A percentile compares a stretch with the other conserved stretches of the same genome.
Evolutionary conservation across 768 basidiomycete genomes (phyloP).

Genomic region (Rhodotorula paludigena): DNA sequence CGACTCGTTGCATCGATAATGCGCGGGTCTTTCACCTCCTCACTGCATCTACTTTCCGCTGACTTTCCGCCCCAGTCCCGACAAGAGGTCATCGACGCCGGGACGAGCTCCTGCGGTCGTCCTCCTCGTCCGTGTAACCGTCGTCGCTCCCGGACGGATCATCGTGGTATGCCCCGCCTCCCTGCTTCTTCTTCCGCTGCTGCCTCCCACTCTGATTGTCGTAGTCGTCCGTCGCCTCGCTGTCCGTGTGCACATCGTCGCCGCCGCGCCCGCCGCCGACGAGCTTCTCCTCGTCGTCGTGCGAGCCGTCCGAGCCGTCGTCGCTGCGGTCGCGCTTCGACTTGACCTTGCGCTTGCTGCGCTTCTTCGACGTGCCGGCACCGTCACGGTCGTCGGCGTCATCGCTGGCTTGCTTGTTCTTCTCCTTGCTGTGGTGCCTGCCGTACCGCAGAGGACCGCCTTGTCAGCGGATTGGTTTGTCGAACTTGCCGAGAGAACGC

Average conservation of each 20-base stretch:
- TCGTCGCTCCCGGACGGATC: neutral
- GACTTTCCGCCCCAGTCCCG: too few species aligned
- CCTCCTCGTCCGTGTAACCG: neutral
- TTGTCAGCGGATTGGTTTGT: neutral
- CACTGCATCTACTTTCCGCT: too few species aligned
- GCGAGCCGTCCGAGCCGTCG: neutral
- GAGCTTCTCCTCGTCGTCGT: conserved; percentile 12
- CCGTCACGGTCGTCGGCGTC: neutral
- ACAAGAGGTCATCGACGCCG: too few species aligned
- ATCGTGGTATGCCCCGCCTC: neutral
- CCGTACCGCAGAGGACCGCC: neutral
- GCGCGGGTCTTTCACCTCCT: too few species aligned
- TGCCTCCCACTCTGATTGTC: neutral
- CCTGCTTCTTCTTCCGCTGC: too few species aligned
- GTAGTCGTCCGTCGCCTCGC: neutral
- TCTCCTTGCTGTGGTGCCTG: neutral
- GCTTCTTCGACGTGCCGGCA: neutral
- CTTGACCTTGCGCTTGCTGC: conserved; percentile 1
- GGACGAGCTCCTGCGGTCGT: neutral
- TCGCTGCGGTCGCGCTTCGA: neutral
- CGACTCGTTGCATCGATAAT: too few species aligned
- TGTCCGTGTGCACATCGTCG: neutral
- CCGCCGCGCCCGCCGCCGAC: neutral
- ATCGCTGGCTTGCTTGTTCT: neutral
- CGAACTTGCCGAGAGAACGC: neutral